Percentiles rank a stretch among this genome's conserved stretches.
Evolutionary conservation across 1,139 yeast genomes (phyloP).

Genomic region (Candida tropicalis): DNA sequence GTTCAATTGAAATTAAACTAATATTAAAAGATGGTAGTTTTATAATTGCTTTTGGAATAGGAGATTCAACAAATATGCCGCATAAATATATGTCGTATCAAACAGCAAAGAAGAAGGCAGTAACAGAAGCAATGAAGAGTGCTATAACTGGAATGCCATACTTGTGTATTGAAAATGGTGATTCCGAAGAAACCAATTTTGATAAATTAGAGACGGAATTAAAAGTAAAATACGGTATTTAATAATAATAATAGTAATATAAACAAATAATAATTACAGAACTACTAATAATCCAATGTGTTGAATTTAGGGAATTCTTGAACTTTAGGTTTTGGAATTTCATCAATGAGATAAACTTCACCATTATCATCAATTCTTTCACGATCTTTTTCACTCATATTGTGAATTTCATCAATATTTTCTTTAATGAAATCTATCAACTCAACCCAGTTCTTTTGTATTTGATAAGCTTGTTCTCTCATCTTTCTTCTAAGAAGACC

Average conservation of each 20-base stretch:
- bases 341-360: conserved; percentile 72
- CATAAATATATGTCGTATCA: conserved; percentile 36
- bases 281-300: conserved; percentile 59
- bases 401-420: conserved; percentile 72
- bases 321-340: conserved; percentile 67
- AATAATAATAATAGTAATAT: background rate
- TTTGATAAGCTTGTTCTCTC: conserved; percentile 80
- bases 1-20: conserved; percentile 36
- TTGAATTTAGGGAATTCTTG: conserved; percentile 59
- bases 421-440: conserved; percentile 57
- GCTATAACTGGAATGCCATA: conserved; percentile 36
- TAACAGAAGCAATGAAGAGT: conserved; percentile 49
- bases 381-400: conserved; percentile 79
- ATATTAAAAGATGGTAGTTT: conserved; percentile 52
- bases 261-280: too few relatives aligned
- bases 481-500: conserved; percentile 72
- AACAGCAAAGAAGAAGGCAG: conserved; percentile 56
- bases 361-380: conserved; percentile 91
- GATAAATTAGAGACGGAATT: conserved; percentile 1
- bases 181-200: background rate
- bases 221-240: background rate
- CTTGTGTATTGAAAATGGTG: conserved; percentile 22
- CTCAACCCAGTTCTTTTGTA: conserved; percentile 70
- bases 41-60: conserved; percentile 41
- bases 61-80: conserved; percentile 40